Base-by-base conservation (phyloP, 2,329 filamentous ascomycete species). In the Venturia effusa region DNA sequence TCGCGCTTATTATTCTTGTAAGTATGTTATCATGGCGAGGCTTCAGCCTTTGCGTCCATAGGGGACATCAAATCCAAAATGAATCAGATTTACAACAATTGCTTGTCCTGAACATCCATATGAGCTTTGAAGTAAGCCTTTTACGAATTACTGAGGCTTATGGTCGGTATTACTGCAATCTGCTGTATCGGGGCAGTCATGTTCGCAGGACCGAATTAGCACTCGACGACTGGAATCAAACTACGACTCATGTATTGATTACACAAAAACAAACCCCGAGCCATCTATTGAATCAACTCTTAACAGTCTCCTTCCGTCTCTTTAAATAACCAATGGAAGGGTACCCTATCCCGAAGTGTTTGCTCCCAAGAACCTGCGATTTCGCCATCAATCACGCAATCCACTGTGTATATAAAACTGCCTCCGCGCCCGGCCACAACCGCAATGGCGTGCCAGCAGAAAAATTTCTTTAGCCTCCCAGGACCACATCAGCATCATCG, bases 401-500 rank as follows among this genome's bases (percentile, higher is more conserved):
- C 19, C 51, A 34, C 4, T 3, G 1, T 34, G 22, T 5, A 15
- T 24, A 51, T 27, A 15, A 27, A 13, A 3, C 13, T 15, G 45
- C 45, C 45, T 51, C 45, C 45, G 45, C 45, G 45, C 17, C 45
- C 45, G 45, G 45, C 13, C 11, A 43, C 43, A 24, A 48, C 43
- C 4, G 43, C 22, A 22, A 51, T 51, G 45, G 45, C 45, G 45
- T 51, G 45, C 45, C 45, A 51, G 51, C 45, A 51, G 51, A 34
- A 57, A 57, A 57, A 57, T 19, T 19, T 57, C 51, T 57, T 57
- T 57, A 57, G 51, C 51, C 34, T 57, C 51, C 51, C 51, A 57
- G 51, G 51, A 57, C 32, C 51, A 34, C 27, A 34, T 51, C 45
- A 51, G 45, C 45, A 51, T 51, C 45, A 51, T 51, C 45, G n/a